A percentile compares a stretch with the other conserved stretches of the same genome.
Evolutionary conservation across 805 yeast genomes (phyloP).

Genomic region (Kuraishia cidri): DNA sequence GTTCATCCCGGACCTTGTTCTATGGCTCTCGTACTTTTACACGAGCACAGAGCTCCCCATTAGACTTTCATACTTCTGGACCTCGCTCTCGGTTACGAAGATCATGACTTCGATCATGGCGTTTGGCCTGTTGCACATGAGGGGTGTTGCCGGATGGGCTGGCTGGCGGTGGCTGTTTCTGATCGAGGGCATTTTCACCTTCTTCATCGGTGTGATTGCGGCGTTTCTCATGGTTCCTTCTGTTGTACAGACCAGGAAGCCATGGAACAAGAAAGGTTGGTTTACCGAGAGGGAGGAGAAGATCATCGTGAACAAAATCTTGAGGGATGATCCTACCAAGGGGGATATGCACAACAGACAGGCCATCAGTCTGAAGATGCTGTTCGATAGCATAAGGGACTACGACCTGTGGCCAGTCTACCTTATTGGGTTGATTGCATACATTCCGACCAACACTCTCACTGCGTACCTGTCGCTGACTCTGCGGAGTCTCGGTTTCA

Average conservation of each 20-base stretch:
- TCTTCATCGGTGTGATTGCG: slow-evolving; percentile 35
- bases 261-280: slow-evolving; percentile 23
- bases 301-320: slow-evolving; percentile 45
- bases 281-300: slow-evolving; percentile 44
- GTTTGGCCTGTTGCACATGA: no score
- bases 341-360: slow-evolving; percentile 60
- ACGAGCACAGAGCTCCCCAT: slow-evolving; percentile 27
- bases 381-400: slow-evolving; percentile 35
- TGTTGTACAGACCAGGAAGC: slow-evolving; percentile 16
- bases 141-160: slow-evolving; percentile 11
- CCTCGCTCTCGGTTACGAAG: slow-evolving; percentile 28
- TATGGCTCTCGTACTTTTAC: slow-evolving; percentile 27
- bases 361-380: slow-evolving; percentile 30
- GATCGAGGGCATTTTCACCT: slow-evolving; percentile 52
- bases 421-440: slow-evolving; percentile 31
- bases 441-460: slow-evolving; percentile 27
- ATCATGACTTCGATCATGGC: slow-evolving; percentile 32
- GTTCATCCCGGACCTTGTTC: slow-evolving; percentile 16
- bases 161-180: slow-evolving; percentile 64
- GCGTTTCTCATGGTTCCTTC: slow-evolving; percentile 22
- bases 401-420: slow-evolving; percentile 50
- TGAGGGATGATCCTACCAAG: slow-evolving; percentile 56
- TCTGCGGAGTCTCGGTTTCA: slow-evolving; percentile 38
- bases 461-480: slow-evolving; percentile 36
- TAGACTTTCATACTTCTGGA: slow-evolving; percentile 42